phyloP scores from a whole-genome alignment of 169 alveolate species.

The Plasmodium blacklocki region DNA sequence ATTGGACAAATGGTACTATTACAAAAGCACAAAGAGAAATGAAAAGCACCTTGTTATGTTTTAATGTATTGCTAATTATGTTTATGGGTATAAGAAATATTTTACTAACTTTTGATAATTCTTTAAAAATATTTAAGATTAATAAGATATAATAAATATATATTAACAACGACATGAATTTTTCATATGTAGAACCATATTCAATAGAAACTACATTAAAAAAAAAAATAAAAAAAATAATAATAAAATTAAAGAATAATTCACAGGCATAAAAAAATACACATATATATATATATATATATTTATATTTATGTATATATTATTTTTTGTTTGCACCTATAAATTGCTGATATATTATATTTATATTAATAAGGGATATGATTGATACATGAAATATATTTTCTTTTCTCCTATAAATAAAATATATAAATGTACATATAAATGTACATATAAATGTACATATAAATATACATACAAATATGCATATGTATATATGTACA shows the following conservation, averaged over 20 bases:
- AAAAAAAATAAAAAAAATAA: not conserved
- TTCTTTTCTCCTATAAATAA: slow-evolving; percentile 10
- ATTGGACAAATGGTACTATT: slow-evolving; percentile 14
- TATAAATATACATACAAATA: not conserved
- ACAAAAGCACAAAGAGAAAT: slow-evolving; percentile 29
- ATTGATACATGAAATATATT: slow-evolving; percentile 12
- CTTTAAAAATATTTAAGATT: slow-evolving; percentile 14
- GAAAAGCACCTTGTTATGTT: slow-evolving; percentile 14
- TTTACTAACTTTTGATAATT: slow-evolving; percentile 7
- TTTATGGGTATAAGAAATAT: slow-evolving; percentile 26
- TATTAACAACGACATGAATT: slow-evolving; percentile 8
- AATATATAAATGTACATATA: not conserved
- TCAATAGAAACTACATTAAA: slow-evolving; percentile 17
- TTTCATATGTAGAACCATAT: slow-evolving; percentile 18
- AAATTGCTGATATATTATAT: slow-evolving; percentile 47
- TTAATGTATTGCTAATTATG: slow-evolving; percentile 18
- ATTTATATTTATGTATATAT: not conserved
- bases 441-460: not conserved
- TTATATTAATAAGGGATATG: slow-evolving; percentile 6
- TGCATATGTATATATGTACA: not conserved
- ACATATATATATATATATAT: not conserved
- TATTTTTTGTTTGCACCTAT: slow-evolving; percentile 11
- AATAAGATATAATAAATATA: slow-evolving; percentile 27
- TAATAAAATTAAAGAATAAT: not conserved
- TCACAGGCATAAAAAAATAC: not conserved